Percentiles rank a stretch among this genome's conserved stretches.
phyloP scores from a whole-genome alignment of 345 rosid genomes.

The Eucalyptus polyanthemos region DNA sequence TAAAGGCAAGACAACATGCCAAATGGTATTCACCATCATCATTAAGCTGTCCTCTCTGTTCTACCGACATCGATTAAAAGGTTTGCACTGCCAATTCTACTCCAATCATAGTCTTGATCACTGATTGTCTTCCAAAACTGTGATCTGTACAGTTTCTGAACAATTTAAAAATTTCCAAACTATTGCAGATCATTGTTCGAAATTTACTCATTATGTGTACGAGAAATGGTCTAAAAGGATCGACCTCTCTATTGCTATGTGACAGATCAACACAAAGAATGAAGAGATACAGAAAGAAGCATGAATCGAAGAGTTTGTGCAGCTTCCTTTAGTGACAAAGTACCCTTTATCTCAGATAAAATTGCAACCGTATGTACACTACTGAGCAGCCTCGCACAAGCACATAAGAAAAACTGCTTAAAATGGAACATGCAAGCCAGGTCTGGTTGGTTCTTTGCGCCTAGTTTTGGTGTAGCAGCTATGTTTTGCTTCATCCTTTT shows the following conservation, averaged over 20 bases:
- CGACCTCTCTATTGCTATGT: neutral
- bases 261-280: neutral
- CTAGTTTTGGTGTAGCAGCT: no score
- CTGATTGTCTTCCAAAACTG: neutral
- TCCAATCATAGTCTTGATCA: neutral
- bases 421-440: neutral
- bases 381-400: neutral
- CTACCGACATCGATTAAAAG: neutral
- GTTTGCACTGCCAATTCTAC: neutral
- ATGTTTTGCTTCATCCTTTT: no score
- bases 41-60: neutral
- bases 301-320: neutral
- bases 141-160: neutral
- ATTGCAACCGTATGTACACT: neutral
- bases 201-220: neutral
- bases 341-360: neutral
- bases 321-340: neutral
- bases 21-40: neutral
- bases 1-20: neutral
- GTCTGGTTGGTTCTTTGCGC: no score
- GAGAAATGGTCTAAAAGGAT: neutral
- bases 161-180: neutral
- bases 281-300: neutral
- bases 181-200: neutral
- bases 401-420: neutral